phyloP scores from a whole-genome alignment of 768 basidiomycete genomes.

The Dentipellis fragilis region DNA sequence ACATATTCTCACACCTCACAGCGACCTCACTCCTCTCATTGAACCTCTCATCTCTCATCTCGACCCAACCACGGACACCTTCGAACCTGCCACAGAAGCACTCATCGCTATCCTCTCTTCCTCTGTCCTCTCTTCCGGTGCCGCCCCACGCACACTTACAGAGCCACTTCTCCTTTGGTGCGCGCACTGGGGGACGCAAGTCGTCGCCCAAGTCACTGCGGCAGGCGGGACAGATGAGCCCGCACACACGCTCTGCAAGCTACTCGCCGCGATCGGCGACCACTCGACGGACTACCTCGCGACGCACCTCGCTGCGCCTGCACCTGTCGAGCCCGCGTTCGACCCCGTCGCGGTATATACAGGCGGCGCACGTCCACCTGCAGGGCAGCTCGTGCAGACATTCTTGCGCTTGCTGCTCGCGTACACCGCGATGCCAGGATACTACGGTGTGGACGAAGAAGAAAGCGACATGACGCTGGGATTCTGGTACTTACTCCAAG shows the following conservation, averaged over 20 bases:
- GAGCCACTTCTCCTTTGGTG: constrained; percentile 84
- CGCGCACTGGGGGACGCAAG: constrained; percentile 39
- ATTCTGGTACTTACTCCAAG: constrained; percentile 90
- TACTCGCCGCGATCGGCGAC: constrained; percentile 75
- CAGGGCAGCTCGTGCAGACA: constrained; percentile 36
- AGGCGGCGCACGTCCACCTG: constrained; percentile 11
- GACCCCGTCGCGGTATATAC: constrained; percentile 11
- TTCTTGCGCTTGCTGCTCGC: constrained; percentile 64
- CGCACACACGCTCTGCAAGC: constrained; percentile 68
- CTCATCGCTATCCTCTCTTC: constrained; percentile 63
- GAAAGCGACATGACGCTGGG: constrained; percentile 80
- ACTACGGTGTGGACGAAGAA: constrained; percentile 77
- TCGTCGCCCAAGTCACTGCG: constrained; percentile 21
- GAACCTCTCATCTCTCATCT: constrained; percentile 45
- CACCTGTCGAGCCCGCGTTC: constrained; percentile 20
- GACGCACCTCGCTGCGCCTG: constrained; percentile 44
- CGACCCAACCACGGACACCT: constrained; percentile 17
- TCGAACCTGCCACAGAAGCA: constrained; percentile 34
- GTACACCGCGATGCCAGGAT: constrained; percentile 65
- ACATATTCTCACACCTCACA: constrained; percentile 18
- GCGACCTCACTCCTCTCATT: constrained; percentile 64
- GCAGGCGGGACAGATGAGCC: constrained; percentile 40
- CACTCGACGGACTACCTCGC: constrained; percentile 79
- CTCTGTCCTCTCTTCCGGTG: constrained; percentile 62
- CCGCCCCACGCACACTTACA: constrained; percentile 61